Percentiles rank a stretch among this genome's conserved stretches.
phyloP scores from a whole-genome alignment of 2,329 filamentous ascomycete species.

The Talaromyces rugulosus region DNA sequence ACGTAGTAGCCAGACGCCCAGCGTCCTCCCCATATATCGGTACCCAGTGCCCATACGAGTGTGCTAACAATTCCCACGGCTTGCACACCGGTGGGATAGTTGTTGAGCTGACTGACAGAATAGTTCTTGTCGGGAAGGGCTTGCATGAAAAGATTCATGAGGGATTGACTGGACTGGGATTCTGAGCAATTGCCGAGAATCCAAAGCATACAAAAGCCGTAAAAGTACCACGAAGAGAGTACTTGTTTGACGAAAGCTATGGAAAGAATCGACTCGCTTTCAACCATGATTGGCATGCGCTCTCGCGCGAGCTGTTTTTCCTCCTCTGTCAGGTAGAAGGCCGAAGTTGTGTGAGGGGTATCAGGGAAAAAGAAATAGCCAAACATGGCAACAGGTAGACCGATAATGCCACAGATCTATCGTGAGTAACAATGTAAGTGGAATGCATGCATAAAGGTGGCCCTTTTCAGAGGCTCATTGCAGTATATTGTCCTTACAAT shows the following conservation, averaged over 20 bases:
- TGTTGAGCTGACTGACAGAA: slow-evolving; percentile 45
- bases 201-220: slow-evolving; percentile 27
- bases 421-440: not conserved
- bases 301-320: not conserved
- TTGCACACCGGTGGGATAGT: slow-evolving; percentile 48
- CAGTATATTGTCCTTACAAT: slow-evolving; percentile 19
- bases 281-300: not conserved
- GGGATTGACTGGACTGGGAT: slow-evolving; percentile 60
- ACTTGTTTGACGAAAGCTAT: slow-evolving; percentile 18
- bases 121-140: slow-evolving; percentile 40
- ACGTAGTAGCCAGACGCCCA: slow-evolving; percentile 65
- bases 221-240: slow-evolving; percentile 25
- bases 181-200: slow-evolving; percentile 66
- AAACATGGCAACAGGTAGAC: slow-evolving; percentile 1
- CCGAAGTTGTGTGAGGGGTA: slow-evolving; percentile 1
- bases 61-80: slow-evolving; percentile 51
- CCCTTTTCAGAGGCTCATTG: not conserved
- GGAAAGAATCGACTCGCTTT: not conserved
- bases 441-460: not conserved
- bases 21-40: slow-evolving; percentile 53
- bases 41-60: slow-evolving; percentile 63
- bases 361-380: slow-evolving; percentile 7
- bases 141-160: slow-evolving; percentile 49
- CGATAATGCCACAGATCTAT: slow-evolving; percentile 6
- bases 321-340: slow-evolving; percentile 1